These are phyloP conservation scores for Sophora flavescens DNA, from an alignment of 306 rosid genomes.

Conservation along the genomic window DNA sequence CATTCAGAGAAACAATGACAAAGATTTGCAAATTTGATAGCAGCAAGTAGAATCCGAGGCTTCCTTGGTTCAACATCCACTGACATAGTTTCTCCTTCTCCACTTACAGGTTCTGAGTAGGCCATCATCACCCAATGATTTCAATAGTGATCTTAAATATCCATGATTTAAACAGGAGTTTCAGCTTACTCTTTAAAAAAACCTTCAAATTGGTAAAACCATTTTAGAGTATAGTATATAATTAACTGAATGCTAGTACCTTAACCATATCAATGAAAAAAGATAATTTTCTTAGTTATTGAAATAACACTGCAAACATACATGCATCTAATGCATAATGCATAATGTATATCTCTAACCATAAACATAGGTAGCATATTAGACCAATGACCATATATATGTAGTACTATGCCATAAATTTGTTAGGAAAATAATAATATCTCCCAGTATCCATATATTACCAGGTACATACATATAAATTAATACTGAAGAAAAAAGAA, in stretches of 20 bases:
- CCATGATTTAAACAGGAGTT: constrained; percentile 39
- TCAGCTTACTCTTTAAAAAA: constrained; percentile 38
- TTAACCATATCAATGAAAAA: constrained; percentile 9
- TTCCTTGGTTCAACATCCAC: constrained; percentile 59
- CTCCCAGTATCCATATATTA: no score
- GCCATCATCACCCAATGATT: constrained; percentile 61
- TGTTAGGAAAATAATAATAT: neutral
- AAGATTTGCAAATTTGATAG: constrained; percentile 87
- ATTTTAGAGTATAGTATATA: constrained; percentile 23
- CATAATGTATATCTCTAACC: neutral
- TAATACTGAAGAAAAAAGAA: neutral
- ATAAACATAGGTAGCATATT: neutral
- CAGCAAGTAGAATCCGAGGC: constrained; percentile 94
- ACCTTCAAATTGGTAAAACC: constrained; percentile 45
- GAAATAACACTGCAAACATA: constrained; percentile 12
- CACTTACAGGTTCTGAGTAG: constrained; percentile 54
- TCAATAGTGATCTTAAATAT: constrained; percentile 46
- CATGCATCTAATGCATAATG: constrained; percentile 30
- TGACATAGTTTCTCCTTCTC: constrained; percentile 58
- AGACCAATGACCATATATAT: neutral
- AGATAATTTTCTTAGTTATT: constrained; percentile 11
- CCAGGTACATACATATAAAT: no score
- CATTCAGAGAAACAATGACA: constrained; percentile 89
- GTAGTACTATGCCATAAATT: neutral
- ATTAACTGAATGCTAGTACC: constrained; percentile 1